Evolutionary conservation across 805 yeast species (phyloP), one percentile per base, ranked within the genome.

Genomic region (Hagleromyces aurorensis): DNA sequence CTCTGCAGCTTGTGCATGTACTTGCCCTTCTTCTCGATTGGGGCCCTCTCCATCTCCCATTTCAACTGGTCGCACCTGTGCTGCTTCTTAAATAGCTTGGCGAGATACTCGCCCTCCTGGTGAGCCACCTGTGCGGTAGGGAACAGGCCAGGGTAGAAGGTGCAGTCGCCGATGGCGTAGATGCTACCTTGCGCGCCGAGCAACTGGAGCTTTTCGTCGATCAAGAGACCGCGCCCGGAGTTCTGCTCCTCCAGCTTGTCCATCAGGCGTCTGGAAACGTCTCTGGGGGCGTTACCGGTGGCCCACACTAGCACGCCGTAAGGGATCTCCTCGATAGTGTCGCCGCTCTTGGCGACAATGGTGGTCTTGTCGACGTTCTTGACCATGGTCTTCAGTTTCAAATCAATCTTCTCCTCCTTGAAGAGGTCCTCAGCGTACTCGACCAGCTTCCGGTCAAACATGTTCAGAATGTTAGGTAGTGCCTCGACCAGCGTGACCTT

Each of bases 71-170:
- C 86, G 34, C 78, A 65, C 45, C 72, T 72, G 45, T 77, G 65
- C 47, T 75, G 60, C 45, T 69, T 77, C 54, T 72, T 70, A 58
- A 87, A 79, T 43, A 76, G 73, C 19, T 66, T 63, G 33, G 87
- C 91, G 44, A 87, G 70, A 62, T 72, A 87, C 34, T 69, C 66
- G 57, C 96, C 96, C 62, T 87, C 84, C 67, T 87, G 96, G 63
- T 85, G 76, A 23, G 97, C 97, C 33, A 86, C 96, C 69, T 87
- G 96, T 15, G 96, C 97, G 39, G 97, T 87, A 46, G 96, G 96
- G 23, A 95, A 91, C 46, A 75, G 76, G 55, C 83, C 83, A 41
- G 91, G 82, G 38, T 72, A 67, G 58, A 80, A 76, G 21, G 96
- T 83, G 65, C 96, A 87, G 65, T 87, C 97, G 57, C 97, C 97